phyloP scores from a whole-genome alignment of 176 grass and related monocot genomes.

The Ensete ventricosum region DNA sequence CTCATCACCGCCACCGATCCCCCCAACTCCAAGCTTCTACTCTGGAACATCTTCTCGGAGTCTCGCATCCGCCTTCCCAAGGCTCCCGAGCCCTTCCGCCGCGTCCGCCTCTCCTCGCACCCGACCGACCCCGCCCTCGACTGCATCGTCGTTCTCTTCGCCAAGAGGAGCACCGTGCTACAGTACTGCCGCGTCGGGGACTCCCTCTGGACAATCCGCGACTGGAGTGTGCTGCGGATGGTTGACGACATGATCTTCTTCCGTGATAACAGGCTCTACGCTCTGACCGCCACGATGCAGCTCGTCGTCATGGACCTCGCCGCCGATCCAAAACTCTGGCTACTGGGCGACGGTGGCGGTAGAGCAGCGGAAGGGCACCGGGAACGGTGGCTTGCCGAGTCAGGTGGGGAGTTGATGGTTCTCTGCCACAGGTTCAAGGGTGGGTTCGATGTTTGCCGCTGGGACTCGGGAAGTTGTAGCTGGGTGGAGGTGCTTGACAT shows the following conservation, averaged over 20 bases:
- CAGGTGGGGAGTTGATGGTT: constrained; percentile 21
- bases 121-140: neutral
- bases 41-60: constrained; percentile 61
- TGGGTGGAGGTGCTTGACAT: constrained; percentile 41
- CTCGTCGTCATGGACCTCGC: constrained; percentile 31
- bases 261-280: constrained; percentile 31
- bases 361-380: neutral
- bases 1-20: constrained; percentile 39
- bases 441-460: constrained; percentile 29
- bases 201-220: constrained; percentile 35
- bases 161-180: constrained; percentile 3
- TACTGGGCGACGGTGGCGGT: constrained; percentile 20
- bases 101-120: constrained; percentile 36
- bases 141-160: constrained; percentile 32
- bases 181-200: constrained; percentile 41
- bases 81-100: constrained; percentile 27
- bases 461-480: constrained; percentile 25
- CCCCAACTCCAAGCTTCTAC: constrained; percentile 36
- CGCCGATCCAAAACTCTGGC: constrained; percentile 15
- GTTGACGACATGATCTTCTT: constrained; percentile 66
- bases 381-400: constrained; percentile 33
- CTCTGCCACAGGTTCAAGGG: neutral
- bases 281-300: constrained; percentile 32
- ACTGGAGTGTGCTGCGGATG: neutral
- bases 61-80: constrained; percentile 48